Conservation (phyloP, 306 rosid species). For the Citrullus colocynthis region DNA sequence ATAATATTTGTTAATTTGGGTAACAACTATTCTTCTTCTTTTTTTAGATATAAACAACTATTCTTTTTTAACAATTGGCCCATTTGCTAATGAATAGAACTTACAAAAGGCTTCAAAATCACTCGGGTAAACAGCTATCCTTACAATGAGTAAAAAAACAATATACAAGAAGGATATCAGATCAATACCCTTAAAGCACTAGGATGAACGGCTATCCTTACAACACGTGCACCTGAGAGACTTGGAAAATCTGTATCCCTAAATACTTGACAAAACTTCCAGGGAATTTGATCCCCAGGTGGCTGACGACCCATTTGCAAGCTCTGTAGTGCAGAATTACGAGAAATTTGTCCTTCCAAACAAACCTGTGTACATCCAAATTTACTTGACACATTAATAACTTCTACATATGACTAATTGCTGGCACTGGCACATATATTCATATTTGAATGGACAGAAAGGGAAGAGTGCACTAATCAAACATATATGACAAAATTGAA, state of each 20-base stretch:
- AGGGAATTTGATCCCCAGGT: conserved; percentile 83
- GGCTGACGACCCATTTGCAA: conserved; percentile 71
- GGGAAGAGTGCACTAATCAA: neutral
- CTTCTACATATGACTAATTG: neutral
- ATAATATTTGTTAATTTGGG: neutral
- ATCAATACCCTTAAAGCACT: neutral
- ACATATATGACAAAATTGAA: neutral
- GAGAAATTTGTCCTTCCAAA: conserved; percentile 91
- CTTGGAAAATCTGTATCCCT: conserved; percentile 72
- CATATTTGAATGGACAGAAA: neutral
- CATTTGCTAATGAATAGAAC: neutral
- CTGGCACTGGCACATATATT: neutral
- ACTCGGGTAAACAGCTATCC: neutral
- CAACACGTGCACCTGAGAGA: conserved; percentile 88
- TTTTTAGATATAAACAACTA: neutral
- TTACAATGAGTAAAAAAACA: neutral
- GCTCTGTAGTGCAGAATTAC: conserved; percentile 59
- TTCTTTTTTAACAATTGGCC: neutral
- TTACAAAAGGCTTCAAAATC: neutral
- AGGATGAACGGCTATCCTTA: conserved; percentile 48
- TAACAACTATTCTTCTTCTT: neutral
- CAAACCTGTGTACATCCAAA: conserved; percentile 27
- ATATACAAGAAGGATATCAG: neutral
- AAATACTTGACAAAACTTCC: conserved; percentile 88
- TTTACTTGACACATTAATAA: neutral